phyloP scores from a whole-genome alignment of 352 stramenopile species.

The Globisporangium canariense region DNA sequence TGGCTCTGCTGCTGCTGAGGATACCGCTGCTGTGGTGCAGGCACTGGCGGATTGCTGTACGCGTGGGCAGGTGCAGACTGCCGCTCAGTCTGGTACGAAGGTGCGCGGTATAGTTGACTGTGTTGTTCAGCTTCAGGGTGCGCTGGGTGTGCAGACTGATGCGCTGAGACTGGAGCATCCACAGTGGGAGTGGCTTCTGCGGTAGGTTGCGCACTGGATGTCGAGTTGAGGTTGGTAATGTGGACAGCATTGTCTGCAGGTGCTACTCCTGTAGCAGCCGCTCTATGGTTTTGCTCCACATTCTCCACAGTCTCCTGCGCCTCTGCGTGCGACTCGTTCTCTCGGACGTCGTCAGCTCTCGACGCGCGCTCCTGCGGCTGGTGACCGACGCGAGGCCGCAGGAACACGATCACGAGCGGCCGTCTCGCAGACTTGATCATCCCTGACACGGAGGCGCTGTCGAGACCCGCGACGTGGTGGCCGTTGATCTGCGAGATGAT shows the following conservation, averaged over 20 bases:
- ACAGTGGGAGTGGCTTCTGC: neutral
- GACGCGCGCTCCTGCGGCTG: neutral
- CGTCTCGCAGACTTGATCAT: slow-evolving; percentile 42
- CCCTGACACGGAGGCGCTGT: slow-evolving; percentile 40
- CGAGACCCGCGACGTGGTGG: slow-evolving; percentile 27
- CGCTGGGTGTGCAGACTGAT: neutral
- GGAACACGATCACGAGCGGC: slow-evolving; percentile 46
- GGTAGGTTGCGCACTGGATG: neutral
- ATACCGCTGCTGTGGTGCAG: neutral
- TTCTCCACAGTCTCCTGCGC: neutral
- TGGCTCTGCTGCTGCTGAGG: slow-evolving; percentile 1
- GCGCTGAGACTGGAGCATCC: neutral
- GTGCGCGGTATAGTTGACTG: neutral
- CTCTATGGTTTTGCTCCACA: neutral
- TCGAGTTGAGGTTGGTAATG: neutral
- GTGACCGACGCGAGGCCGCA: neutral
- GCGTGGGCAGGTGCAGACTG: neutral
- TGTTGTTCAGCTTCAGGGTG: neutral
- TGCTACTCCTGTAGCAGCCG: neutral
- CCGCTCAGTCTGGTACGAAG: neutral
- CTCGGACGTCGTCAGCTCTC: neutral
- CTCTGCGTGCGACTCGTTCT: neutral
- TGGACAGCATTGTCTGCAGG: neutral
- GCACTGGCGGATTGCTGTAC: neutral
- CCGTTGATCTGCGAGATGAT: slow-evolving; percentile 51